phyloP scores from a whole-genome alignment of 192 early-diverging fungal genomes.

The Backusella tuberculispora region DNA sequence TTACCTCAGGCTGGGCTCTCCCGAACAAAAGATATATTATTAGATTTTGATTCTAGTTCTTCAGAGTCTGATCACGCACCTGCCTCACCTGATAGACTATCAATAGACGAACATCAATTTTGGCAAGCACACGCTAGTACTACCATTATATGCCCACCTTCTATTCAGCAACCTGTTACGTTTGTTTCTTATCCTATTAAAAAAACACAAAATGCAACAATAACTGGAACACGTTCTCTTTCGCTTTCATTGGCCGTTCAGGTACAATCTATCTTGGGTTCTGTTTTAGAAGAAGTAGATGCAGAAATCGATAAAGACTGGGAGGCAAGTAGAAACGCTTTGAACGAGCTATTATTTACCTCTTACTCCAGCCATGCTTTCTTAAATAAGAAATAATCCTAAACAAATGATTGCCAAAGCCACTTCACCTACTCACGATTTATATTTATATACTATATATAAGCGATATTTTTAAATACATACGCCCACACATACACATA shows the following conservation, averaged over 20 bases:
- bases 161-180: neutral
- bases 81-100: neutral
- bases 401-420: neutral
- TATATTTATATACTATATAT: neutral
- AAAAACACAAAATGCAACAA: neutral
- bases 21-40: neutral
- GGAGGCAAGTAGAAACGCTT: neutral
- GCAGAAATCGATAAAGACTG: slow-evolving; percentile 12
- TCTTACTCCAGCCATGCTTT: neutral
- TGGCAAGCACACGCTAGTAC: slow-evolving; percentile 18
- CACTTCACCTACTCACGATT: neutral
- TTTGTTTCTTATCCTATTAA: neutral
- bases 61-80: slow-evolving; percentile 8
- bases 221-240: too few relatives aligned
- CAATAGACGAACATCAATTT: slow-evolving; percentile 16
- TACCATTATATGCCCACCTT: neutral
- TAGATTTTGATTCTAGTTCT: neutral
- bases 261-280: neutral
- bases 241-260: neutral
- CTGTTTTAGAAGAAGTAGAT: slow-evolving; percentile 9
- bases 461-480: neutral
- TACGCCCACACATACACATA: too few relatives aligned
- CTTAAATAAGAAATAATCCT: neutral
- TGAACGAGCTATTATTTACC: neutral
- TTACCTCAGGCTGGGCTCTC: neutral